phyloP scores from a whole-genome alignment of 345 rosid genomes.

The Euphorbia peplus region DNA sequence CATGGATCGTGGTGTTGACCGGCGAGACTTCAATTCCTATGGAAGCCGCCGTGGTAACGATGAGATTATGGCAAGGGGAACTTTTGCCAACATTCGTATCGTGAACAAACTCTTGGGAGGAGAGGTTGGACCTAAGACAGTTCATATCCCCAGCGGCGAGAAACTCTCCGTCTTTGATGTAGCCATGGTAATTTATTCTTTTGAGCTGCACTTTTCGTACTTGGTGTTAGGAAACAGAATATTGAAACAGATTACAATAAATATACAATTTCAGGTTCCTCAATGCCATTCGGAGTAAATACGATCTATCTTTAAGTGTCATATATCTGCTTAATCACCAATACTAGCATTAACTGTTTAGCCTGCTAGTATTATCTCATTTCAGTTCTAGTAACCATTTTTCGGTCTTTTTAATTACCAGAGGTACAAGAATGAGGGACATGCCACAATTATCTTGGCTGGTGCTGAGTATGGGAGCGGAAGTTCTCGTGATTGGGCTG shows the following conservation, averaged over 20 bases:
- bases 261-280: background rate
- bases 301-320: background rate
- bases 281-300: background rate
- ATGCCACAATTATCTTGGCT: constrained; percentile 66
- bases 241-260: background rate
- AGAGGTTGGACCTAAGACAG: constrained; percentile 87
- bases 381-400: background rate
- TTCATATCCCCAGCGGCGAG: constrained; percentile 76
- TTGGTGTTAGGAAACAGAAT: background rate
- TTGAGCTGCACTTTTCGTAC: background rate
- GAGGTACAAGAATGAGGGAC: constrained; percentile 77
- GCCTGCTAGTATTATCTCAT: too few species aligned
- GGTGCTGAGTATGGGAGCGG: constrained; percentile 96
- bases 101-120: constrained; percentile 78
- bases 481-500: constrained; percentile 99
- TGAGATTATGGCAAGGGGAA: constrained; percentile 85
- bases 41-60: constrained; percentile 92
- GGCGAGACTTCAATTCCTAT: constrained; percentile 83
- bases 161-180: constrained; percentile 77
- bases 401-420: constrained; percentile 24
- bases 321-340: background rate
- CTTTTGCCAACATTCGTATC: constrained; percentile 75
- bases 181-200: constrained; percentile 58
- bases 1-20: constrained; percentile 72
- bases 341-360: background rate